These are phyloP conservation scores for Meyerozyma athensensis DNA, from an alignment of 1,139 yeast species.

Conservation along the genomic window DNA sequence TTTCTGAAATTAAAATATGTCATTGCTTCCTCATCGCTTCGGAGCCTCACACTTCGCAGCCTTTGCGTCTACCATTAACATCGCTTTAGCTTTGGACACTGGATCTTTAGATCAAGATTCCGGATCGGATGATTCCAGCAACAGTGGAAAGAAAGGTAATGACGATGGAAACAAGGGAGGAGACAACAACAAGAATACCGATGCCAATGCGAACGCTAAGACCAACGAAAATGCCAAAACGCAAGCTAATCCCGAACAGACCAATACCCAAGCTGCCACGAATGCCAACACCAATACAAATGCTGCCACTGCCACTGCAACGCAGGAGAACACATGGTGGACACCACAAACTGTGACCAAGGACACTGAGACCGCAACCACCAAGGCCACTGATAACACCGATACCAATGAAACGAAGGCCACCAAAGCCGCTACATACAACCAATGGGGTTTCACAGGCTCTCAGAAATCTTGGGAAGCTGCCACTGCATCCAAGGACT, in stretches of 20 bases:
- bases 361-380: slow-evolving; percentile 15
- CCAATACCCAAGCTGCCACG: slow-evolving; percentile 7
- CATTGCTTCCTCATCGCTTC: background rate
- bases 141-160: background rate
- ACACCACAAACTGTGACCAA: slow-evolving; percentile 11
- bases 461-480: slow-evolving; percentile 33
- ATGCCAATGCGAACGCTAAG: slow-evolving; percentile 2
- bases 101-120: slow-evolving; percentile 1
- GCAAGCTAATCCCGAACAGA: background rate
- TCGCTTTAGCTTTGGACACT: background rate
- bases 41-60: background rate
- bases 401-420: slow-evolving; percentile 6
- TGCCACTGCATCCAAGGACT: slow-evolving; percentile 9
- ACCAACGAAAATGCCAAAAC: slow-evolving; percentile 4
- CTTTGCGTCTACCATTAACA: background rate
- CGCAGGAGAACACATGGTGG: slow-evolving; percentile 9
- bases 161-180: background rate
- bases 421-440: slow-evolving; percentile 20
- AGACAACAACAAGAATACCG: slow-evolving; percentile 4
- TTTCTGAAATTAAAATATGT: background rate
- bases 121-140: background rate
- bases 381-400: slow-evolving; percentile 9
- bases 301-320: slow-evolving; percentile 6
- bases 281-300: slow-evolving; percentile 6
- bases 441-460: slow-evolving; percentile 44